phyloP scores from a whole-genome alignment of 495 filamentous ascomycete species.

The Chaetomidium leptoderma region DNA sequence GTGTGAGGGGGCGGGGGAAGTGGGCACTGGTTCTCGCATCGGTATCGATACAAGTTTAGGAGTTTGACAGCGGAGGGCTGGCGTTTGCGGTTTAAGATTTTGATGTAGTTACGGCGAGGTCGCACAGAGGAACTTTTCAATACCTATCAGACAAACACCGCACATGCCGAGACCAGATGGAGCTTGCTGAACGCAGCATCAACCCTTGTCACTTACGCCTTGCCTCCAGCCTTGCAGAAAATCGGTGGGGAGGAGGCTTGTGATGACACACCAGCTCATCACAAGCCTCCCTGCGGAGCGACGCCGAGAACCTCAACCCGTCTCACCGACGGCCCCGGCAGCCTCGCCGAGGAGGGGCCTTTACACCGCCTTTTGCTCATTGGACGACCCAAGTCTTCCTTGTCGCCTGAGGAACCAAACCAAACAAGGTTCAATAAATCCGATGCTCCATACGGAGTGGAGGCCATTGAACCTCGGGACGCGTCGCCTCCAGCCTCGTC shows the following conservation, averaged over 20 bases:
- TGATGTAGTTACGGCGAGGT: constrained; percentile 18
- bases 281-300: not conserved
- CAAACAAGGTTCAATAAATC: too few relatives aligned
- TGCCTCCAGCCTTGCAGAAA: not conserved
- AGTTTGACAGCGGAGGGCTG: constrained; percentile 21
- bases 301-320: not conserved
- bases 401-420: constrained; percentile 7
- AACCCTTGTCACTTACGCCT: not conserved
- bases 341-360: not conserved
- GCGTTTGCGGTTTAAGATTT: constrained; percentile 27
- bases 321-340: not conserved
- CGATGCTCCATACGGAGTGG: constrained; percentile 8
- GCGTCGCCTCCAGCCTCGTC: constrained; percentile 7
- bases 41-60: constrained; percentile 14
- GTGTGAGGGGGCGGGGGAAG: not conserved
- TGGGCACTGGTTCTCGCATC: constrained; percentile 9
- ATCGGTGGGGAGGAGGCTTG: not conserved
- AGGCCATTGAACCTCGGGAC: constrained; percentile 10
- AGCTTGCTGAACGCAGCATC: not conserved
- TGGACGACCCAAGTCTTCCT: not conserved
- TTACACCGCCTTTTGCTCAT: constrained; percentile 19
- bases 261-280: too few relatives aligned
- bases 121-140: constrained; percentile 1
- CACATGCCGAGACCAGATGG: too few relatives aligned
- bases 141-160: too few relatives aligned